These are phyloP conservation scores for Micromonas pusilla DNA, from an alignment of 139 green algal genomes.

Conservation along the genomic window DNA sequence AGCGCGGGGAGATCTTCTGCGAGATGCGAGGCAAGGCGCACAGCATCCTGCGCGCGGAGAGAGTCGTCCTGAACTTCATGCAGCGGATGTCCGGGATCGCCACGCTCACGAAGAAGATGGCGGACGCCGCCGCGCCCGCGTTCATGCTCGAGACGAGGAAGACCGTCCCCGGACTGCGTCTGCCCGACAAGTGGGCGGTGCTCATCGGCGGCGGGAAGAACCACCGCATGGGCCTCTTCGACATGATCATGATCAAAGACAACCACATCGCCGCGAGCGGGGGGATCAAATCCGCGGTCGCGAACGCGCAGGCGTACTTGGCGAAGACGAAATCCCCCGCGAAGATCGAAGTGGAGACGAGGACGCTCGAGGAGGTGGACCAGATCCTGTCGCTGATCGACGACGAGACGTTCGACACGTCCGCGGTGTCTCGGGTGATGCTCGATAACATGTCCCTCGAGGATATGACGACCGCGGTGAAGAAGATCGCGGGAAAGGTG, in stretches of 20 bases:
- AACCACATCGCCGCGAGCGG: conserved; percentile 96
- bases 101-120: conserved; percentile 60
- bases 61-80: conserved; percentile 97
- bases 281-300: conserved; percentile 61
- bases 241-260: conserved; percentile 99
- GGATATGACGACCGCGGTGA: conserved; percentile 37
- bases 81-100: conserved; percentile 79
- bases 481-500: conserved; percentile 43
- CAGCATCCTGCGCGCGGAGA: conserved; percentile 86
- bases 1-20: conserved; percentile 36
- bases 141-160: conserved; percentile 90
- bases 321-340: not conserved
- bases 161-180: conserved; percentile 79
- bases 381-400: conserved; percentile 61
- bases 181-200: conserved; percentile 98
- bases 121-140: conserved; percentile 31
- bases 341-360: conserved; percentile 72
- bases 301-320: conserved; percentile 48
- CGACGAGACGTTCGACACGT: conserved; percentile 11
- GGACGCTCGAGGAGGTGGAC: conserved; percentile 79
- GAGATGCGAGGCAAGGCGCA: conserved; percentile 56
- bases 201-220: conserved; percentile 71
- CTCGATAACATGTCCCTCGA: conserved; percentile 93
- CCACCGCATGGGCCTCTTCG: conserved; percentile 80
- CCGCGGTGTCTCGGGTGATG: conserved; percentile 66